A percentile compares a stretch with the other conserved stretches of the same genome.
Conservation (phyloP, 2,329 filamentous ascomycete species). For the Ophiosphaerella korrae region DNA sequence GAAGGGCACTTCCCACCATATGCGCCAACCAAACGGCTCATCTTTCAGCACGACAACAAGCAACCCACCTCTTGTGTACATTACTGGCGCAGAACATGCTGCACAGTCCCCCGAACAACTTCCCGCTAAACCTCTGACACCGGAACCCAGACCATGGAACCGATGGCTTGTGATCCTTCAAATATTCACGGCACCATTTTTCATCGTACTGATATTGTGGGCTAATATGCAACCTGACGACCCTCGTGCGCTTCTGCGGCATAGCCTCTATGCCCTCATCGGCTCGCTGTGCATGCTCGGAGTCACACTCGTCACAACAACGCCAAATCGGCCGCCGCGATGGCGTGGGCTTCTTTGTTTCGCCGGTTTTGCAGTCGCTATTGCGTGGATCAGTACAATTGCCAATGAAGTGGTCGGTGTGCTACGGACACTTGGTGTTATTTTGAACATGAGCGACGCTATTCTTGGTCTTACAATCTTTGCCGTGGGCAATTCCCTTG, state of each 20-base stretch:
- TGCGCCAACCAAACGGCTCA: neutral
- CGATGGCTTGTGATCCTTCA: slow-evolving; percentile 88
- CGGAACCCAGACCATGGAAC: slow-evolving; percentile 71
- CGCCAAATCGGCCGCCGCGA: slow-evolving; percentile 67
- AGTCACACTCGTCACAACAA: slow-evolving; percentile 71
- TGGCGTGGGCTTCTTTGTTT: slow-evolving; percentile 84
- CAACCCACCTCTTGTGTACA: slow-evolving; percentile 34
- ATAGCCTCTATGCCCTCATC: slow-evolving; percentile 50
- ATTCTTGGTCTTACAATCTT: slow-evolving; percentile 95
- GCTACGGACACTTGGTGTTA: slow-evolving; percentile 89
- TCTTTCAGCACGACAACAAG: slow-evolving; percentile 21
- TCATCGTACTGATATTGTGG: slow-evolving; percentile 78
- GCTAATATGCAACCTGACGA: slow-evolving; percentile 67
- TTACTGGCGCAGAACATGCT: slow-evolving; percentile 41
- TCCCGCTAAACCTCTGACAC: slow-evolving; percentile 15
- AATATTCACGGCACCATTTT: slow-evolving; percentile 83
- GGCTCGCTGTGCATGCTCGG: slow-evolving; percentile 70
- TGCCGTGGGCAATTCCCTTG: slow-evolving; percentile 92
- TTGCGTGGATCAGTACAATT: slow-evolving; percentile 95
- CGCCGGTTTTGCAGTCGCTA: slow-evolving; percentile 86
- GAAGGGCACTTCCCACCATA: neutral
- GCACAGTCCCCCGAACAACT: slow-evolving; percentile 46
- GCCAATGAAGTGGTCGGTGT: slow-evolving; percentile 95
- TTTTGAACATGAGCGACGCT: slow-evolving; percentile 91
- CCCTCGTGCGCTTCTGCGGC: slow-evolving; percentile 63